A percentile compares a stretch with the other conserved stretches of the same genome.
These are phyloP conservation scores for Neonectria punicea DNA, from an alignment of 2,329 filamentous ascomycete species.

Conservation along the genomic window DNA sequence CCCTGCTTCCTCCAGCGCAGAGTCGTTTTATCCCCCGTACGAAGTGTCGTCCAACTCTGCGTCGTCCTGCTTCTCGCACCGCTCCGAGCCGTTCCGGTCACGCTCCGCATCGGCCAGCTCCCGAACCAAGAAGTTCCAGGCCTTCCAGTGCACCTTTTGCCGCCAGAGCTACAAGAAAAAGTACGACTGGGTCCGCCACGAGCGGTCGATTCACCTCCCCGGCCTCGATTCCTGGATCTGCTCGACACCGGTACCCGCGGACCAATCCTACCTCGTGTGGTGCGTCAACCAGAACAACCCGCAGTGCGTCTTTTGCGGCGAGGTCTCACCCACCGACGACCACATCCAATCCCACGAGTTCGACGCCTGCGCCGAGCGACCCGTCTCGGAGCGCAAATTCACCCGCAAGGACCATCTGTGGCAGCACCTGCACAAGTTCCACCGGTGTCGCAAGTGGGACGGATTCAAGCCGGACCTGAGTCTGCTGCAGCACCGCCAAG, in stretches of 20 bases:
- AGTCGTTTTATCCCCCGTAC: constrained; percentile 41
- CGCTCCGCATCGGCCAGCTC: constrained; percentile 35
- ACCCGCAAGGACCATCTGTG: constrained; percentile 55
- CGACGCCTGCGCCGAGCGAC: constrained; percentile 60
- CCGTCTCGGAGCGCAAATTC: constrained; percentile 54
- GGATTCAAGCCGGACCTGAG: constrained; percentile 59
- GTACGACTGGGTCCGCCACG: constrained; percentile 59
- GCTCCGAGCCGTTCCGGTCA: constrained; percentile 32
- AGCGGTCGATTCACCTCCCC: constrained; percentile 60
- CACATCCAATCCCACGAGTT: constrained; percentile 55
- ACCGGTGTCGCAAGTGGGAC: constrained; percentile 56
- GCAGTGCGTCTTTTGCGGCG: constrained; percentile 54
- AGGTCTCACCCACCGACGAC: constrained; percentile 45
- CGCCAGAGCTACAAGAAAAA: constrained; percentile 52
- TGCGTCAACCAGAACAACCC: constrained; percentile 57
- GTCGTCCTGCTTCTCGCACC: constrained; percentile 41
- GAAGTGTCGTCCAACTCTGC: constrained; percentile 43
- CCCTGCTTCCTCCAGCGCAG: constrained; percentile 45
- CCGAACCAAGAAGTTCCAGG: constrained; percentile 30
- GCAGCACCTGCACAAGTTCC: constrained; percentile 56
- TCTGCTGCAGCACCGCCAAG: constrained; percentile 46
- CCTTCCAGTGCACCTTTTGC: constrained; percentile 53
- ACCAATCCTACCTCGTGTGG: constrained; percentile 58
- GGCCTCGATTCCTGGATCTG: constrained; percentile 61
- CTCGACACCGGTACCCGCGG: constrained; percentile 48